A percentile compares a stretch with the other conserved stretches of the same genome.
These are phyloP conservation scores for Lactarius sanguifluus DNA, from an alignment of 768 basidiomycete species.

Conservation along the genomic window DNA sequence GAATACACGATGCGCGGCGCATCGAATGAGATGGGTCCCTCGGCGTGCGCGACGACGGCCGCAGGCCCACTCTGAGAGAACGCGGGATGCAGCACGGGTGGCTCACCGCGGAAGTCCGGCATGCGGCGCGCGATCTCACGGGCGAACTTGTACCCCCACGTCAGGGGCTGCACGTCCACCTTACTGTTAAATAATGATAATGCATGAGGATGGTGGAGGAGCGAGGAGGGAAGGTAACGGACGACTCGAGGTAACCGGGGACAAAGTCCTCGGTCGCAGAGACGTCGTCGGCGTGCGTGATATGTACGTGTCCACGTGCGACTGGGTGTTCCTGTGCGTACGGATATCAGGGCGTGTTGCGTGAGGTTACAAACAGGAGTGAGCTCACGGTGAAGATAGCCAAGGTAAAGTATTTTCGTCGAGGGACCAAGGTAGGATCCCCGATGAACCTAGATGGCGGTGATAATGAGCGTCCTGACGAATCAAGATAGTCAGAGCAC, in stretches of 20 bases:
- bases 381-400: conserved; percentile 17
- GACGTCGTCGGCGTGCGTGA: conserved; percentile 25
- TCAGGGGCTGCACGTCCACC: conserved; percentile 36
- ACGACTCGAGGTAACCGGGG: conserved; percentile 40
- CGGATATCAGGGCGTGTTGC: background rate
- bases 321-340: conserved; percentile 23
- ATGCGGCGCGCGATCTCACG: conserved; percentile 57
- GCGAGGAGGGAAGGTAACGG: conserved; percentile 49
- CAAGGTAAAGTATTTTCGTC: conserved; percentile 24
- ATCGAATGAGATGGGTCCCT: conserved; percentile 32
- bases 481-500: conserved; percentile 19
- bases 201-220: conserved; percentile 32
- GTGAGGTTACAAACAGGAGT: no score
- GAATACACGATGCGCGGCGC: conserved; percentile 32
- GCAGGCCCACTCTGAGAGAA: conserved; percentile 37
- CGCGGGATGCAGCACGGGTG: conserved; percentile 32
- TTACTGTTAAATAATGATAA: conserved; percentile 9
- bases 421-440: conserved; percentile 21
- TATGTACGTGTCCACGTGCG: conserved; percentile 30
- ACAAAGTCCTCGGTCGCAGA: conserved; percentile 29
- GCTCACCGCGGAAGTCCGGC: conserved; percentile 39
- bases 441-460: conserved; percentile 20
- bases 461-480: background rate
- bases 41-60: conserved; percentile 7
- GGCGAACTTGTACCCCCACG: conserved; percentile 53